Base-by-base conservation (phyloP, 2,329 filamentous ascomycete genomes). In the Fusarium acutatum region DNA sequence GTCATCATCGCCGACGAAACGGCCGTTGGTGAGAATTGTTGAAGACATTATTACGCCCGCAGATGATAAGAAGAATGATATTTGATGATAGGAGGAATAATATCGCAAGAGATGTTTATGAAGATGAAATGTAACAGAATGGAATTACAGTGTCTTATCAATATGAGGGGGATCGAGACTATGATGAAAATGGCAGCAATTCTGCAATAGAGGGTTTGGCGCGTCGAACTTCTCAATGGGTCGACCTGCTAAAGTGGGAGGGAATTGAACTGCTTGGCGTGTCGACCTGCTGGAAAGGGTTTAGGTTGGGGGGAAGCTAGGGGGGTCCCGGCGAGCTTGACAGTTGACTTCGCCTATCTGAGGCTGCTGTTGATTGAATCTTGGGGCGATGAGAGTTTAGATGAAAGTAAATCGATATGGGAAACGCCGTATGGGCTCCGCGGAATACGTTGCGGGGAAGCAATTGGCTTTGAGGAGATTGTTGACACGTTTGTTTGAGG, bases 1-100 rank as follows among this genome's bases (percentile, higher is more conserved):
- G 6, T 41, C 43, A 2, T 68, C 26, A 0, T 38, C 20, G 0
- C 30, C 60, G 1, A 56, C 12, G 8, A 69, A 64, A 1, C 43
- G 58, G 9, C 66, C 66, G 3, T 69, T 69, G 6, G 43, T 58
- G 6, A 69, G 15, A 2, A 69, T 18, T 13, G 37, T 38, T 5
- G 22, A 2, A 14, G 66, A 15, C 66, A 68, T 68, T 10, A 8
- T 40, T 14, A 15, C 18, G 0, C 14, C n/a, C 4, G 15, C 7
- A 7, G 20, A 35, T 35, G 9, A 22, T 46, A 8, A 14, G 17
- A 5, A 11, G 7, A 12, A 14, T 2, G 4, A 20, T 9, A 5
- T 7, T 12, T 17, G 24, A 38, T 28, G 6, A 22, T 37, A 6
- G 6, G 5, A 5, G 22, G 17, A 20, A 18, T 1, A 3, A 57